Percentiles rank a stretch among this genome's conserved stretches.
Conservation (phyloP, 2,329 filamentous ascomycete genomes). For the Thelonectria olida region DNA sequence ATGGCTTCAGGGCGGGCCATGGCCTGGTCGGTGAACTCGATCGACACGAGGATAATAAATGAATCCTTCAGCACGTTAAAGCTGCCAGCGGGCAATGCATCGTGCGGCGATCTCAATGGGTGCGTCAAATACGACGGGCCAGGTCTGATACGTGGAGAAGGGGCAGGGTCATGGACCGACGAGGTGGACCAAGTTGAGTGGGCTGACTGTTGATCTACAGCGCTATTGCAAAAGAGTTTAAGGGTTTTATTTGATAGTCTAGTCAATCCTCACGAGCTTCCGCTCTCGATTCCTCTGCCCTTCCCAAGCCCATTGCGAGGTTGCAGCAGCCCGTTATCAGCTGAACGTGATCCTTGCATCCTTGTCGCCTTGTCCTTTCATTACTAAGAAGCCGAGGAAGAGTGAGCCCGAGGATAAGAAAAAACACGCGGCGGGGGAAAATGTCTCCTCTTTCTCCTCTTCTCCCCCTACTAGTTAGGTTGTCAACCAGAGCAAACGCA, state of each 20-base stretch:
- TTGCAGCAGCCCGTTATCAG: neutral
- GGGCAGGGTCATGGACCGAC: no score
- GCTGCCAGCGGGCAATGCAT: neutral
- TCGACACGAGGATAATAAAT: neutral
- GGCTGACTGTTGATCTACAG: no score
- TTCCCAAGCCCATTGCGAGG: neutral
- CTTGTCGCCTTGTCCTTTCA: no score
- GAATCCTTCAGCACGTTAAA: neutral
- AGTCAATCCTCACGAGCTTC: no score
- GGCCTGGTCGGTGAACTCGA: neutral
- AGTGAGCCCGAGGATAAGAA: neutral
- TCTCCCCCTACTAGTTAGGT: neutral
- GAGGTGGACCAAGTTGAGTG: no score
- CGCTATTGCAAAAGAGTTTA: no score
- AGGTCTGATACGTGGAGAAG: no score
- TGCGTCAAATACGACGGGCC: neutral
- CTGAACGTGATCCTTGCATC: neutral
- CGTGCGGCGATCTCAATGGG: neutral
- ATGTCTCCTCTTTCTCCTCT: no score
- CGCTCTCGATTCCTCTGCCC: no score
- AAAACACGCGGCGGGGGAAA: neutral
- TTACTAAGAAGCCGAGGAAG: neutral
- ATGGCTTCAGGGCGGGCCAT: neutral
- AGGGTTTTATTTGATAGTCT: no score
- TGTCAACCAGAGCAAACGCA: no score